Conservation (phyloP, 768 basidiomycete genomes). For the Kwoniella newhampshirensis region DNA sequence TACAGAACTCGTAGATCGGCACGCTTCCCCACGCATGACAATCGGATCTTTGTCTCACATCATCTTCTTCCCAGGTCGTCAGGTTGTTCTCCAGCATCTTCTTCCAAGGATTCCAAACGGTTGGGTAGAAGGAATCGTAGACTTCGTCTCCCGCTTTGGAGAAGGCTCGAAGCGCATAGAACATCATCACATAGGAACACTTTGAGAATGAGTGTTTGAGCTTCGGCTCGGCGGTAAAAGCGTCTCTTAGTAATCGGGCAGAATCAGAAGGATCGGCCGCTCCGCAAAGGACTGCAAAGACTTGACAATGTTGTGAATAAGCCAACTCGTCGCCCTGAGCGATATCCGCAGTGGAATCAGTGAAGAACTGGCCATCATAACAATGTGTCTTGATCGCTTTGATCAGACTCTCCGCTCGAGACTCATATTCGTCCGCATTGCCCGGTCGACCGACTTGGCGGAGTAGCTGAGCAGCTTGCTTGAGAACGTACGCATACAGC, state of each 20-base stretch:
- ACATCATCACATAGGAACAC: constrained; percentile 37
- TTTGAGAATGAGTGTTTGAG: constrained; percentile 2
- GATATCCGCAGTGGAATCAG: constrained; percentile 16
- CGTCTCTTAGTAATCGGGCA: constrained; percentile 4
- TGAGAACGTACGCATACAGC: constrained; percentile 22
- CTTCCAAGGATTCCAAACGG: constrained; percentile 23
- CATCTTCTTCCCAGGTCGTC: constrained; percentile 40
- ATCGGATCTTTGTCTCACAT: constrained; percentile 33
- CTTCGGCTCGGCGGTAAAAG: constrained; percentile 2
- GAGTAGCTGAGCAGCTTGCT: constrained; percentile 14
- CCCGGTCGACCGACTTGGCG: constrained; percentile 17
- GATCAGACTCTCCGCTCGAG: constrained; percentile 5
- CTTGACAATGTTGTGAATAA: constrained; percentile 28
- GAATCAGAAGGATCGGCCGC: constrained; percentile 4
- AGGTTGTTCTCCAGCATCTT: constrained; percentile 29
- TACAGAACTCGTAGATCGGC: constrained; percentile 30
- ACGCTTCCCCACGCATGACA: constrained; percentile 40
- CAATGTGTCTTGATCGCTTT: constrained; percentile 23
- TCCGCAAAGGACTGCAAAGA: constrained; percentile 19
- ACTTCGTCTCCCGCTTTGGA: constrained; percentile 17
- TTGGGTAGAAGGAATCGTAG: constrained; percentile 23
- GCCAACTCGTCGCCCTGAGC: not conserved
- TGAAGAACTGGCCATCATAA: constrained; percentile 24
- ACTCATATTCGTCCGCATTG: constrained; percentile 18
- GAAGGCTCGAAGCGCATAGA: constrained; percentile 39